A percentile compares a stretch with the other conserved stretches of the same genome.
Evolutionary conservation across 1,284 basidiomycete species (phyloP).

Genomic region (Porogramme epimiltina): DNA sequence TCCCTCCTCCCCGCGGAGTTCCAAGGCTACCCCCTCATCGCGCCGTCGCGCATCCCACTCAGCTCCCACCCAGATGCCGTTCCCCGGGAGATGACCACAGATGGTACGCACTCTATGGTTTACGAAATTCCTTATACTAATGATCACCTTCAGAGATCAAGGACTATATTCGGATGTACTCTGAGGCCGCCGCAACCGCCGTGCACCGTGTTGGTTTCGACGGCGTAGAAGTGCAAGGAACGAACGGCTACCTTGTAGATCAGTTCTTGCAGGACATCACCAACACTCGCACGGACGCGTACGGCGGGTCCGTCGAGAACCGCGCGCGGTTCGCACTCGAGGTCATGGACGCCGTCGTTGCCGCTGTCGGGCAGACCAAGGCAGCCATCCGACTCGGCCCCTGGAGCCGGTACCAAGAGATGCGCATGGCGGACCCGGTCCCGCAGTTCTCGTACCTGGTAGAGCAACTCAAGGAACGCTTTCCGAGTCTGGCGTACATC

Average conservation of each 20-base stretch:
- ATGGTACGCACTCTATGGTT: not conserved
- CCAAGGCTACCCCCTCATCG: conserved; percentile 26
- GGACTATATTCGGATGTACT: conserved; percentile 24
- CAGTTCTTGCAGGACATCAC: conserved; percentile 38
- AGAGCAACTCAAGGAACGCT: conserved; percentile 34
- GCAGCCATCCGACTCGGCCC: conserved; percentile 56
- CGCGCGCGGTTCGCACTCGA: not conserved
- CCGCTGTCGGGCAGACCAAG: conserved; percentile 39
- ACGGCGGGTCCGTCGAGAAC: conserved; percentile 2
- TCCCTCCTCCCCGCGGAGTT: conserved; percentile 28
- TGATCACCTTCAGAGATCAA: conserved; percentile 2
- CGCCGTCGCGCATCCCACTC: conserved; percentile 39
- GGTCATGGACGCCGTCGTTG: conserved; percentile 8
- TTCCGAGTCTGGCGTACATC: conserved; percentile 58
- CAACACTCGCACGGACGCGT: conserved; percentile 45
- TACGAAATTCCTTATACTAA: no score
- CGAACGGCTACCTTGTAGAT: conserved; percentile 39
- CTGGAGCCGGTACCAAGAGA: conserved; percentile 32
- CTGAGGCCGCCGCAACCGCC: conserved; percentile 26
- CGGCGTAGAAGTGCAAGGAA: conserved; percentile 27
- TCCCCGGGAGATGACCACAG: conserved; percentile 23
- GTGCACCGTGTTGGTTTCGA: conserved; percentile 24
- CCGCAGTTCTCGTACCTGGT: conserved; percentile 44
- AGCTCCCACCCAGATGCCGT: not conserved
- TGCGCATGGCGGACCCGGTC: conserved; percentile 45